Evolutionary conservation across 106 monocot genomes (phyloP).

Genomic region (Platanthera guangdongensis): DNA sequence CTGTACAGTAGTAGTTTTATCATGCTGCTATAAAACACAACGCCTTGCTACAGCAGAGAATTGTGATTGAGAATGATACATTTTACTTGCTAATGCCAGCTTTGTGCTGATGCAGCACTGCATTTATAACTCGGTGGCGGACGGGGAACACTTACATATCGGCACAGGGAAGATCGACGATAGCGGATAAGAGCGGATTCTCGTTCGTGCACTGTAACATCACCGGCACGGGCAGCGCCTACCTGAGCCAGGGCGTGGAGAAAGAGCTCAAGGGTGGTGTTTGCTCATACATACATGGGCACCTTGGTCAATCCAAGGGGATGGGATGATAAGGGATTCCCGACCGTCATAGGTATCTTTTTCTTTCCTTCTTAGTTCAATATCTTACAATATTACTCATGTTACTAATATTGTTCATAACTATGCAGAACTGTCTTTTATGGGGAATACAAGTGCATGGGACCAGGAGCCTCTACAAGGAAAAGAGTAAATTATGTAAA

Average conservation of each 20-base stretch:
- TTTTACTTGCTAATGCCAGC: neutral
- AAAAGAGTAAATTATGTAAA: conserved; percentile 25
- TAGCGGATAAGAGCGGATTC: conserved; percentile 32
- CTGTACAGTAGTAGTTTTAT: too few species aligned
- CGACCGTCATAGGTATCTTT: conserved; percentile 13
- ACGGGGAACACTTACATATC: conserved; percentile 28
- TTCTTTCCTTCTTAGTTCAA: too few species aligned
- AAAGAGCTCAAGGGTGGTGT: conserved; percentile 37
- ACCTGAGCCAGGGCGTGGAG: conserved; percentile 55
- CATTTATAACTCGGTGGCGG: conserved; percentile 32
- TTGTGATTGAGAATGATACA: neutral
- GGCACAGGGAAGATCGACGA: conserved; percentile 30
- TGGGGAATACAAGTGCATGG: conserved; percentile 52
- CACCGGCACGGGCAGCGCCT: conserved; percentile 35
- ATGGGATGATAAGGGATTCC: conserved; percentile 43
- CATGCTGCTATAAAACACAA: too few species aligned
- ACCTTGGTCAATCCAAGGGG: conserved; percentile 30
- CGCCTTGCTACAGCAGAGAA: too few species aligned
- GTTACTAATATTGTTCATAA: too few species aligned
- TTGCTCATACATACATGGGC: conserved; percentile 48
- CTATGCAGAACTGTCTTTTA: conserved; percentile 41
- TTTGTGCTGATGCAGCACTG: conserved; percentile 16
- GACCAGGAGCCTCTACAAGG: conserved; percentile 32
- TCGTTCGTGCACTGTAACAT: conserved; percentile 42
- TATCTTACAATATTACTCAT: too few species aligned